Evolutionary conservation across 1,284 basidiomycete species (phyloP).

Genomic region (Melanopsichium pennsylvanicum): DNA sequence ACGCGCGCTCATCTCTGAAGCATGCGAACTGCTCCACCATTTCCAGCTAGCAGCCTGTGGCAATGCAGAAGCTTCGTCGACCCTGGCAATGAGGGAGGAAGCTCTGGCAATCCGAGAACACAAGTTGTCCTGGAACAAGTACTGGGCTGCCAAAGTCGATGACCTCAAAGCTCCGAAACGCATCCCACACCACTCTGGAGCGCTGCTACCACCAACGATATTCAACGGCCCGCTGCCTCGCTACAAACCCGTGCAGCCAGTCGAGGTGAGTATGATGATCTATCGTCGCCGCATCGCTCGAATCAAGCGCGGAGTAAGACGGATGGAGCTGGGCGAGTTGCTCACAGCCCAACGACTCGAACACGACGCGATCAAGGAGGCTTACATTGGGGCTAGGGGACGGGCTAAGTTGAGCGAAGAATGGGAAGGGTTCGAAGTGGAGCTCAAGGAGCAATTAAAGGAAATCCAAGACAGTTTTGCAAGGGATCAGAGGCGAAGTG

Average conservation of each 20-base stretch:
- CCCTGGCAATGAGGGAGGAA: slow-evolving; percentile 10
- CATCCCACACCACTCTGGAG: slow-evolving; percentile 54
- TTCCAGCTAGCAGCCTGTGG: slow-evolving; percentile 6
- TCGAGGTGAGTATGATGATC: slow-evolving; percentile 61
- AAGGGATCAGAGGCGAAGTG: slow-evolving; percentile 37
- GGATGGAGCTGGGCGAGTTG: slow-evolving; percentile 42
- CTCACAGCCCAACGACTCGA: slow-evolving; percentile 16
- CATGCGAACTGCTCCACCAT: slow-evolving; percentile 6
- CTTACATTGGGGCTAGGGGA: neutral
- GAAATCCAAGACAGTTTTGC: slow-evolving; percentile 30
- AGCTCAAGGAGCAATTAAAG: slow-evolving; percentile 1
- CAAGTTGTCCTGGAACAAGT: slow-evolving; percentile 13
- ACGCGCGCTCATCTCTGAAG: slow-evolving; percentile 3
- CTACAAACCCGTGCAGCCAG: slow-evolving; percentile 62
- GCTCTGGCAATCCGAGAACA: slow-evolving; percentile 15
- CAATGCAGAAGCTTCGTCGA: slow-evolving; percentile 4
- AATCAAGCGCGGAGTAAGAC: slow-evolving; percentile 26
- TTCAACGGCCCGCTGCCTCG: slow-evolving; percentile 59
- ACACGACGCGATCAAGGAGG: neutral
- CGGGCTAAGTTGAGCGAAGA: neutral
- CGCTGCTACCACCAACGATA: slow-evolving; percentile 54
- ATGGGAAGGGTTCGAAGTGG: slow-evolving; percentile 5
- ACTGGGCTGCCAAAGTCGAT: slow-evolving; percentile 23
- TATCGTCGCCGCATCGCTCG: slow-evolving; percentile 45
- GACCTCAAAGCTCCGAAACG: slow-evolving; percentile 33